Conservation (phyloP, 768 basidiomycete species). For the Melanogaster broomeanus region DNA sequence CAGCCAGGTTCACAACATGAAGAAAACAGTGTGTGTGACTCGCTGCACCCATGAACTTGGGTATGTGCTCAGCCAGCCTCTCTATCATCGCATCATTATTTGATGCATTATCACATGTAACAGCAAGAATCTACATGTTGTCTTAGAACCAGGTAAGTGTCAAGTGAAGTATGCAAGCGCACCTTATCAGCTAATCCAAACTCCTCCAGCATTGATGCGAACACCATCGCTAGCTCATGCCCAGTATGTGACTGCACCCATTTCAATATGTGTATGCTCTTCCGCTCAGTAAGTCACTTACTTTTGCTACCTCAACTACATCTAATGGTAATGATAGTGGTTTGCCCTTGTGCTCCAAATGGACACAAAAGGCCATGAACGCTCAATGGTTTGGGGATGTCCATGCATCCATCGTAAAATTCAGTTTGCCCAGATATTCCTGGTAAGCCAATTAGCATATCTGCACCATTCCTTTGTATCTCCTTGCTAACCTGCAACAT, state of each 20-base stretch:
- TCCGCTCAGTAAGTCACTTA: no score
- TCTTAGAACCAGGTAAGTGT: not conserved
- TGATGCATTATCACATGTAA: slow-evolving; percentile 25
- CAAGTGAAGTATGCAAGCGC: not conserved
- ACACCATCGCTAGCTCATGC: not conserved
- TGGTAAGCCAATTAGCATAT: slow-evolving; percentile 6
- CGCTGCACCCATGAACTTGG: slow-evolving; percentile 19
- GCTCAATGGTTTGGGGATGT: slow-evolving; percentile 39
- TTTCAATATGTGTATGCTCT: no score
- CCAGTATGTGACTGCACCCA: no score
- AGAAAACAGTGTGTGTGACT: slow-evolving; percentile 38
- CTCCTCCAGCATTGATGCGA: slow-evolving; percentile 18
- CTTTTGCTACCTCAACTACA: not conserved
- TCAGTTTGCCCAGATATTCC: slow-evolving; percentile 32
- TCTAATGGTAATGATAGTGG: slow-evolving; percentile 35
- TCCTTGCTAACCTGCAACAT: no score
- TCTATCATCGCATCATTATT: slow-evolving; percentile 28
- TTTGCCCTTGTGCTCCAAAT: slow-evolving; percentile 32
- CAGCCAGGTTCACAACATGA: slow-evolving; percentile 40
- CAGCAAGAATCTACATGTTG: slow-evolving; percentile 16
- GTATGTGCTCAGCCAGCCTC: slow-evolving; percentile 19
- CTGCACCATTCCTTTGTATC: no score
- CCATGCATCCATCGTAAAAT: slow-evolving; percentile 40
- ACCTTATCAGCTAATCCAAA: slow-evolving; percentile 21
- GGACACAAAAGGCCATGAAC: slow-evolving; percentile 33